A percentile compares a stretch with the other conserved stretches of the same genome.
Conservation (phyloP, 352 stramenopile genomes). For the Peronospora farinosa region DNA sequence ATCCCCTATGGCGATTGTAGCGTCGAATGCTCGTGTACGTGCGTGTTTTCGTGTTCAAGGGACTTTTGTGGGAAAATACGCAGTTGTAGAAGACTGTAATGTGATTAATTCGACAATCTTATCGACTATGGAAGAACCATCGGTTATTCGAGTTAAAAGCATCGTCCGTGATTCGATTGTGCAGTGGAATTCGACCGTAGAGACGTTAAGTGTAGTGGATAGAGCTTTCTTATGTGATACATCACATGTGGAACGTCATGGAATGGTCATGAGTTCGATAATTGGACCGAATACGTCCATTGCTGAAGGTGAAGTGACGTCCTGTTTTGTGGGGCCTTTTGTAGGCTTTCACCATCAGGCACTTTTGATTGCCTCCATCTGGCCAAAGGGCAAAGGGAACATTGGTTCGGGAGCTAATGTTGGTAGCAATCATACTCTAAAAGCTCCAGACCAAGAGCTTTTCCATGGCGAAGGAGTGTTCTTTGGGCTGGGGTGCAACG, state of each 20-base stretch:
- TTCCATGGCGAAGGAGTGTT: constrained; percentile 92
- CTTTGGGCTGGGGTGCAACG: constrained; percentile 89
- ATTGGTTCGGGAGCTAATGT: constrained; percentile 93
- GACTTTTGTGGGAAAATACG: constrained; percentile 58
- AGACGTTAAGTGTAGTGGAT: constrained; percentile 61
- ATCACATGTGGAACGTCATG: constrained; percentile 73
- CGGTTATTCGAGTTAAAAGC: constrained; percentile 46
- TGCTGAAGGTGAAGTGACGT: constrained; percentile 87
- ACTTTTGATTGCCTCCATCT: constrained; percentile 88
- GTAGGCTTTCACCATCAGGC: constrained; percentile 93
- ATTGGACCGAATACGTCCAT: constrained; percentile 83
- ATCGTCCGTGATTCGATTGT: constrained; percentile 58
- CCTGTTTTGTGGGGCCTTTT: constrained; percentile 89
- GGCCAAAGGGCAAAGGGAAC: constrained; percentile 90
- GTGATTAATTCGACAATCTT: constrained; percentile 59
- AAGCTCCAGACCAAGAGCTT: constrained; percentile 86
- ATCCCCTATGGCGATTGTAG: constrained; percentile 50
- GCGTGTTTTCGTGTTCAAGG: constrained; percentile 56
- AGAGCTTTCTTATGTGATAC: constrained; percentile 71
- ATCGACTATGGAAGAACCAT: constrained; percentile 46
- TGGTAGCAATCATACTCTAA: constrained; percentile 95
- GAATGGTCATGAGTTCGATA: constrained; percentile 79
- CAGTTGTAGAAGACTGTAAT: constrained; percentile 55
- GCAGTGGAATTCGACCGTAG: constrained; percentile 64
- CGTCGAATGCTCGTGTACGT: constrained; percentile 39